Evolutionary conservation across 768 basidiomycete species (phyloP).

Genomic region (Ramaria rubella): DNA sequence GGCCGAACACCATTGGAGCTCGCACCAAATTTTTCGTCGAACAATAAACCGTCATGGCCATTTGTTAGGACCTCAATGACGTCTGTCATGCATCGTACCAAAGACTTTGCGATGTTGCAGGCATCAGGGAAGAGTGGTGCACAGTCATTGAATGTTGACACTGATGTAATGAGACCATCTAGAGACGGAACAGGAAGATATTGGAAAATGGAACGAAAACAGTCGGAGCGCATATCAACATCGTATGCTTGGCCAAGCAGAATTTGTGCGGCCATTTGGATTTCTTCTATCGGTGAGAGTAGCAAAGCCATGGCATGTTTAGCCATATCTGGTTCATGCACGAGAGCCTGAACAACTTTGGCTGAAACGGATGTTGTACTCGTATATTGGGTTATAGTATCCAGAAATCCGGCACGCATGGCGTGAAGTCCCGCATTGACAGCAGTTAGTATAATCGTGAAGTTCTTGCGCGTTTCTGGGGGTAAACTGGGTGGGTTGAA

Average conservation of each 20-base stretch:
- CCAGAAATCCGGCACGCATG: slow-evolving; percentile 57
- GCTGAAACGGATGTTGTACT: slow-evolving; percentile 48
- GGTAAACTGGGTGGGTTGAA: slow-evolving; percentile 32
- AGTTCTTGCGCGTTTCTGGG: slow-evolving; percentile 26
- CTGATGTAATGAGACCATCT: slow-evolving; percentile 61
- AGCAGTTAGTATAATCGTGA: slow-evolving; percentile 14
- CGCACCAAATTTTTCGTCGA: slow-evolving; percentile 45
- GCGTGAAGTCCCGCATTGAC: slow-evolving; percentile 55
- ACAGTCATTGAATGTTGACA: slow-evolving; percentile 57
- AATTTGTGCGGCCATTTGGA: slow-evolving; percentile 70
- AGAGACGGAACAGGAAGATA: slow-evolving; percentile 61
- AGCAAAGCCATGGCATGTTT: slow-evolving; percentile 60
- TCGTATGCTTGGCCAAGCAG: slow-evolving; percentile 84
- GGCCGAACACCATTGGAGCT: slow-evolving; percentile 38
- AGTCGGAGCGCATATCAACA: slow-evolving; percentile 83
- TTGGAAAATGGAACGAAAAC: slow-evolving; percentile 71
- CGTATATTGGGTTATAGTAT: slow-evolving; percentile 56
- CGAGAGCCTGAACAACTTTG: slow-evolving; percentile 44
- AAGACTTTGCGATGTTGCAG: slow-evolving; percentile 78
- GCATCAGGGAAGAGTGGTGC: slow-evolving; percentile 73
- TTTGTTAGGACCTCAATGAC: slow-evolving; percentile 84
- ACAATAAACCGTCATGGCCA: slow-evolving; percentile 62
- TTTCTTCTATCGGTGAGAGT: slow-evolving; percentile 72
- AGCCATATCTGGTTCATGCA: slow-evolving; percentile 50
- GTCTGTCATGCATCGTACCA: slow-evolving; percentile 90